These are phyloP conservation scores for Phyllosticta citrichinensis DNA, from an alignment of 2,329 filamentous ascomycete species.

Conservation along the genomic window DNA sequence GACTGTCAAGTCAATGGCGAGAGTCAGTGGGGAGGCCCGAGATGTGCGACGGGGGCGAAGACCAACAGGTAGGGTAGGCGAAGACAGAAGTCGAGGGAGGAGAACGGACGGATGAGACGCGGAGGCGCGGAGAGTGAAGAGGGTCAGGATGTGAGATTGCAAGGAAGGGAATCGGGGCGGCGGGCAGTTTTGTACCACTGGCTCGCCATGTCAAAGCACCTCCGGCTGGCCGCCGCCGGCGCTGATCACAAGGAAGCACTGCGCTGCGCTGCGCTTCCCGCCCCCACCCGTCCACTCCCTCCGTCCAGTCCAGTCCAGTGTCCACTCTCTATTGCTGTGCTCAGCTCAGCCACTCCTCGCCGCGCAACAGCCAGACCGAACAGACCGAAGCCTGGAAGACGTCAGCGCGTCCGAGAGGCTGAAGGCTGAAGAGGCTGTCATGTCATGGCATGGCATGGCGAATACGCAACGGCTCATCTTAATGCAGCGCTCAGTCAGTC, in stretches of 20 bases:
- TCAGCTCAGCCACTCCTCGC: background rate
- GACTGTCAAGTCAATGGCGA: background rate
- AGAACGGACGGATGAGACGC: constrained; percentile 1
- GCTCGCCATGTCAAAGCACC: background rate
- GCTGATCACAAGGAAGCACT: background rate
- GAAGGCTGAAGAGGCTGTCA: background rate
- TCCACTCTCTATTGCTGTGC: background rate
- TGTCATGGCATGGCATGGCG: background rate
- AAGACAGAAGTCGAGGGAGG: background rate
- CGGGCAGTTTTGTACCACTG: background rate
- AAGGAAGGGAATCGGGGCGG: background rate
- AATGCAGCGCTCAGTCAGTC: background rate
- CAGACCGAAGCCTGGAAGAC: background rate
- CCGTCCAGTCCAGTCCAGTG: background rate
- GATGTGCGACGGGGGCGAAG: background rate
- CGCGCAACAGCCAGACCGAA: background rate
- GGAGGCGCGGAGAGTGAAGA: background rate
- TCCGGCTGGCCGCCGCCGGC: background rate
- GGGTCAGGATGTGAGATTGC: background rate
- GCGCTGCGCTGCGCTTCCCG: background rate
- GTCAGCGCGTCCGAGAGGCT: background rate
- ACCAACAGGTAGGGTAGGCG: background rate
- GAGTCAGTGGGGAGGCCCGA: background rate
- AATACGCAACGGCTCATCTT: background rate
- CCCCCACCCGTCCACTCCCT: background rate